Conservation (phyloP, 257 asterid genomes). For the Scutellaria galericulata region DNA sequence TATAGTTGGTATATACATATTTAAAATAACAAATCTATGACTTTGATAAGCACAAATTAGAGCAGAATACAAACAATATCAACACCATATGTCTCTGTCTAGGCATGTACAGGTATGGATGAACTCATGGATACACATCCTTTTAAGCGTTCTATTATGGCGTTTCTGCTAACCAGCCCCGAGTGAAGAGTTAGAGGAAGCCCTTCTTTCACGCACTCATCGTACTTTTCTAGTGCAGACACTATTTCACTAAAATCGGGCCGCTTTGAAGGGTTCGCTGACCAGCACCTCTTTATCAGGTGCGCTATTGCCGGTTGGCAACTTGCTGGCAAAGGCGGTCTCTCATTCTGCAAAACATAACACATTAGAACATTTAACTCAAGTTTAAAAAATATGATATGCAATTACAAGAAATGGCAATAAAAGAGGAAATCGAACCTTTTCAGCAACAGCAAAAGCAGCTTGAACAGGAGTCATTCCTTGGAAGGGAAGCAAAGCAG, state of each 20-base stretch:
- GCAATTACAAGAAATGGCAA: not conserved
- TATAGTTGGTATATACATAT: too few species aligned
- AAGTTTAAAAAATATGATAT: not conserved
- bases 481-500: conserved; percentile 77
- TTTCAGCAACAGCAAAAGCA: conserved; percentile 79
- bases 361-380: too few species aligned
- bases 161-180: conserved; percentile 55
- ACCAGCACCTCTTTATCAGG: conserved; percentile 90
- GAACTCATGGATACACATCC: conserved; percentile 72
- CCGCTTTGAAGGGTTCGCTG: conserved; percentile 77
- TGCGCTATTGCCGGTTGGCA: conserved; percentile 87
- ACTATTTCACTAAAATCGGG: conserved; percentile 84
- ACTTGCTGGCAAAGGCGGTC: conserved; percentile 91
- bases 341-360: conserved; percentile 64
- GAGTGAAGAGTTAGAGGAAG: conserved; percentile 76
- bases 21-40: too few species aligned
- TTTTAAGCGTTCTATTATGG: conserved; percentile 71
- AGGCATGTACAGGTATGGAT: conserved; percentile 77
- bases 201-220: conserved; percentile 82
- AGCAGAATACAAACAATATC: too few species aligned
- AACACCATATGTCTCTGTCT: not conserved
- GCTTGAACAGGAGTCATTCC: conserved; percentile 89
- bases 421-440: conserved; percentile 42
- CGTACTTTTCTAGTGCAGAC: conserved; percentile 70
- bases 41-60: too few species aligned